Percentiles rank a stretch among this genome's conserved stretches.
Conservation (phyloP, 2,329 filamentous ascomycete genomes). For the Zasmidium citrigriseum region DNA sequence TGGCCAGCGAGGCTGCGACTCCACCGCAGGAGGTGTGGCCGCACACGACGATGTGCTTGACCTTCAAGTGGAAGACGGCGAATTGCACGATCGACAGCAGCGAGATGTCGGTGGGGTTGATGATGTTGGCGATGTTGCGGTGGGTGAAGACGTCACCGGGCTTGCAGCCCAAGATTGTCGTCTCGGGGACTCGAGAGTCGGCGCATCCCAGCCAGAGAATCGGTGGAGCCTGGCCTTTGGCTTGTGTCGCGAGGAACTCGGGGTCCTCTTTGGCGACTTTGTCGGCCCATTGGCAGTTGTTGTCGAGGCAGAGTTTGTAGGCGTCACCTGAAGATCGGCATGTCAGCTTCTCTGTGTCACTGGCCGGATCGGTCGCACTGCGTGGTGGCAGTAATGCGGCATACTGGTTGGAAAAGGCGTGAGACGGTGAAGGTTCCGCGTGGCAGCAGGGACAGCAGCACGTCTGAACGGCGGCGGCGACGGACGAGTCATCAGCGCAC, state of each 20-base stretch:
- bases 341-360: background rate
- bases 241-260: constrained; percentile 68
- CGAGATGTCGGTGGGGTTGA: constrained; percentile 74
- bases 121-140: constrained; percentile 86
- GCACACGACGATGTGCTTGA: constrained; percentile 63
- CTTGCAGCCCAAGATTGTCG: constrained; percentile 73
- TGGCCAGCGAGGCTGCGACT: constrained; percentile 56
- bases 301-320: constrained; percentile 57
- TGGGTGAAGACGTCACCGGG: constrained; percentile 87
- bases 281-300: constrained; percentile 70
- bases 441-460: background rate
- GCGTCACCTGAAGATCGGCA: constrained; percentile 19
- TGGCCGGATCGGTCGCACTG: background rate
- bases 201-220: constrained; percentile 86
- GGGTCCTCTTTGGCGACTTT: constrained; percentile 67
- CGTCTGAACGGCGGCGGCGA: background rate
- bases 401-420: background rate
- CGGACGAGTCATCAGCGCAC: background rate
- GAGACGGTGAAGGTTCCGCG: constrained; percentile 1
- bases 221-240: constrained; percentile 65
- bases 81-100: constrained; percentile 76
- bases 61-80: constrained; percentile 70
- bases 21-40: constrained; percentile 64
- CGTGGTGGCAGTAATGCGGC: background rate
- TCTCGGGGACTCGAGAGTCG: constrained; percentile 82